Percentiles rank a stretch among this genome's conserved stretches.
phyloP scores from a whole-genome alignment of 1,139 yeast genomes.

The Yarrowia galli region DNA sequence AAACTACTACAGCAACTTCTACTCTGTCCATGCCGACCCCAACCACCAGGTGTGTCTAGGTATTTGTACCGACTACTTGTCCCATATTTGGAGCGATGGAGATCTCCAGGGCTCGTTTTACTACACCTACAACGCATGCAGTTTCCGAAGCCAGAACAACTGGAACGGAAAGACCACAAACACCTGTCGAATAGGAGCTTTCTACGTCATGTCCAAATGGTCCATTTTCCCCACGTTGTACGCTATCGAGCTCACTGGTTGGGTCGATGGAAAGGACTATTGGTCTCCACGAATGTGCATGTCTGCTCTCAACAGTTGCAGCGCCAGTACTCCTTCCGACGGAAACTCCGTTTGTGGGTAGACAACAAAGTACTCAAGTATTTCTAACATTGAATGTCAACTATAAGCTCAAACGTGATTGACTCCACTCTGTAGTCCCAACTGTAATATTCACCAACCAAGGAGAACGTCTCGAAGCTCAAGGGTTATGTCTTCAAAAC shows the following conservation, averaged over 20 bases:
- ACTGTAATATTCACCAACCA: too few species aligned
- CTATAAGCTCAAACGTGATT: not conserved
- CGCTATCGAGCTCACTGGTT: not conserved
- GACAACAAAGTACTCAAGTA: too few species aligned
- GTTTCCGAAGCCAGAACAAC: conserved; percentile 23
- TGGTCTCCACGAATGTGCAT: conserved; percentile 5
- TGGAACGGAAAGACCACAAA: conserved; percentile 1
- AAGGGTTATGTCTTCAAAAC: too few species aligned
- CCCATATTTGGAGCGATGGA: conserved; percentile 11
- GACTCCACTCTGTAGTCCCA: too few species aligned
- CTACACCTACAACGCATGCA: conserved; percentile 20
- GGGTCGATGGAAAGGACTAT: conserved; percentile 9
- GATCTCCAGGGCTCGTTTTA: conserved; percentile 18
- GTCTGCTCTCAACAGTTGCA: conserved; percentile 22
- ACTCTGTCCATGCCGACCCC: not conserved
- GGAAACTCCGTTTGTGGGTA: not conserved
- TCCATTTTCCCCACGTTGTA: not conserved
- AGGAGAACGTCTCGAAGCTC: not conserved
- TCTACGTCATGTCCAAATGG: not conserved
- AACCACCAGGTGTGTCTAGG: conserved; percentile 17
- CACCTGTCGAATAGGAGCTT: conserved; percentile 7
- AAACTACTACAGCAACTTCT: not conserved
- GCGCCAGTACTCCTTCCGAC: not conserved
- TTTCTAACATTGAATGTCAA: not conserved
- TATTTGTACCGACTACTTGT: conserved; percentile 6